phyloP scores from a whole-genome alignment of 2,329 filamentous ascomycete genomes.

The Aspergillus alliaceus region DNA sequence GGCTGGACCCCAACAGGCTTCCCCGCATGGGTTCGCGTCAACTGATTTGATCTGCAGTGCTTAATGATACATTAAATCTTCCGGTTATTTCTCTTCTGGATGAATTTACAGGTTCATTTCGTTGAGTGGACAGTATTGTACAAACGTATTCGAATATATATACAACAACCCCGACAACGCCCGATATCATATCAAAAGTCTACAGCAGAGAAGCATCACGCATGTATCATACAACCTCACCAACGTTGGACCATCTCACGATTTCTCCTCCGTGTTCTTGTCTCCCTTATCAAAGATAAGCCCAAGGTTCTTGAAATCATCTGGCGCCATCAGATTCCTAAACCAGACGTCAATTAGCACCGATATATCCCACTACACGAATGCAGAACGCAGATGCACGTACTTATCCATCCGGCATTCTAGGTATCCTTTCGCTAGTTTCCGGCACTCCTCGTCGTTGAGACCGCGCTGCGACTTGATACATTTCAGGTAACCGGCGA shows the following conservation, averaged over 20 bases:
- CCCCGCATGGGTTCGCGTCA: background rate
- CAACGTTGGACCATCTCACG: conserved; percentile 4
- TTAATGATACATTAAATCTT: background rate
- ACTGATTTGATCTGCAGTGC: background rate
- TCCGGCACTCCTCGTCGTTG: conserved; percentile 83
- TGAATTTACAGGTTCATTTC: background rate
- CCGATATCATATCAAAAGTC: background rate
- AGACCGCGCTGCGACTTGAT: conserved; percentile 80
- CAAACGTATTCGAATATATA: background rate
- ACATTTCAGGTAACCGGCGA: conserved; percentile 81
- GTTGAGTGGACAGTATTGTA: background rate
- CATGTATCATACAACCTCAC: conserved; percentile 5
- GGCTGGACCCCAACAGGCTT: background rate
- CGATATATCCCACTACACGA: background rate
- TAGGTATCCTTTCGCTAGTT: conserved; percentile 84
- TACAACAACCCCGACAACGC: background rate
- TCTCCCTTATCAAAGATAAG: conserved; percentile 58
- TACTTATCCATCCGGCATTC: conserved; percentile 93
- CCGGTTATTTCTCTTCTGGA: background rate
- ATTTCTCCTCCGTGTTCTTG: conserved; percentile 11
- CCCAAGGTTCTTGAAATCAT: conserved; percentile 92
- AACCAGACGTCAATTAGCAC: background rate
- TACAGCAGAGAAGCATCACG: background rate
- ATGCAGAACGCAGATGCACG: conserved; percentile 33
- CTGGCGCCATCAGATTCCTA: conserved; percentile 92